Evolutionary conservation across 2,329 filamentous ascomycete species (phyloP), one percentile per base, ranked within the genome.

Genomic region (Penicillium sp.): DNA sequence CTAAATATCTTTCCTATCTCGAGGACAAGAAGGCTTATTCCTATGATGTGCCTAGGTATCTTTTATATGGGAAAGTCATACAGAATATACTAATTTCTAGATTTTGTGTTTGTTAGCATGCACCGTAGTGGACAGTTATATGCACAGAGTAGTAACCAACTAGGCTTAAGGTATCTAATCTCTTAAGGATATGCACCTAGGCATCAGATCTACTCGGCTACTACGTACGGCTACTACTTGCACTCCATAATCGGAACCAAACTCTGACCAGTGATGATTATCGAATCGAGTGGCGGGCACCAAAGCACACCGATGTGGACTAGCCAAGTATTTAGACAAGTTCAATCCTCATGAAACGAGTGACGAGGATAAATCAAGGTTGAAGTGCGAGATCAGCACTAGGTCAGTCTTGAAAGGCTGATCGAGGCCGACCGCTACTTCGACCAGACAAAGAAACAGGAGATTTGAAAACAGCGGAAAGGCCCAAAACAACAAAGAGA

Each of bases 401-500:
- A 29, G 16, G 8, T 45, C 49, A 52, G 21, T 19, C 21, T 19
- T 11, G n/a, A 5, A 41, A 34, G 41, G 21, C 19, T 27, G 44
- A 27, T 21, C 19, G 19, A 34, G 41, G 19, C n/a, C 27, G 44
- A 29, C 27, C 21, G 52, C 45, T 43, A 36, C 38, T 46, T 41
- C 34, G 34, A 29, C 8, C 38, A 47, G 44, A 53, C 41, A 23
- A 21, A 40, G 53, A 39, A 51, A 9, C 16, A 33, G 19, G 10
- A 31, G 41, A 55, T 27, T n/a, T n/a, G 19, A 45, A 59, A 50
- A 43, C 36, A 59, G 40, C 29, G 27, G 23, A 34, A 13, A 10
- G 31, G 21, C 39, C 48, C 25, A 34, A 50, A 39, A 41, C 5
- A 41, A 10, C 25, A 34, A 33, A 11, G 29, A 39, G 7, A 31